phyloP scores from a whole-genome alignment of 1,139 yeast species.

The Kurtzmaniella quercitrusa region DNA sequence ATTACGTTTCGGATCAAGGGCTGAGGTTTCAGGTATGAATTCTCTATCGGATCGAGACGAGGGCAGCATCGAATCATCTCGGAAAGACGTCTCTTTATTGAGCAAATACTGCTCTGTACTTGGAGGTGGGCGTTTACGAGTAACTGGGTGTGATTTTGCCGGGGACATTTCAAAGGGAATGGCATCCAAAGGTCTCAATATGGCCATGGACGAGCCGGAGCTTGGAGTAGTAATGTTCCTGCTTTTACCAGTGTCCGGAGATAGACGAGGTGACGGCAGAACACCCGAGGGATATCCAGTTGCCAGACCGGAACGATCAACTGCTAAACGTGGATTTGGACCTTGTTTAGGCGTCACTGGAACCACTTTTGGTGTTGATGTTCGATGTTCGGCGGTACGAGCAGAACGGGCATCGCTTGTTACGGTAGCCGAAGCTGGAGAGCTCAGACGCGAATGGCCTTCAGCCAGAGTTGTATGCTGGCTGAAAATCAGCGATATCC shows the following conservation, averaged over 20 bases:
- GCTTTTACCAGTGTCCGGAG: background rate
- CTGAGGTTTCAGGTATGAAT: background rate
- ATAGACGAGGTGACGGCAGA: background rate
- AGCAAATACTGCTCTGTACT: background rate
- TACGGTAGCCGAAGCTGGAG: background rate
- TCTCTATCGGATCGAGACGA: background rate
- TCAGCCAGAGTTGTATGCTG: constrained; percentile 4
- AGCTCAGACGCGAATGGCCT: background rate
- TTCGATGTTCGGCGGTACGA: background rate
- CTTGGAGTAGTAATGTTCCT: background rate
- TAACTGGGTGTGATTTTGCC: background rate
- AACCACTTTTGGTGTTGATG: background rate
- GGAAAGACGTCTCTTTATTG: background rate
- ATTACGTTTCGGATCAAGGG: background rate
- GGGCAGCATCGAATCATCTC: background rate
- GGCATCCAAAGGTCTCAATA: background rate
- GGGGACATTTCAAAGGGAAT: constrained; percentile 1
- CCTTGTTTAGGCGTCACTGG: constrained; percentile 1
- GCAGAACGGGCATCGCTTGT: background rate
- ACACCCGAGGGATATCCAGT: background rate
- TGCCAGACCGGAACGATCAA: background rate
- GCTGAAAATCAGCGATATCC: constrained; percentile 26
- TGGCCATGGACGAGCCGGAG: background rate
- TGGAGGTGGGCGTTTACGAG: background rate
- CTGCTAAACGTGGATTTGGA: background rate